Conservation (phyloP, 164 flowering plant genomes). For the Pachysandra terminalis region DNA sequence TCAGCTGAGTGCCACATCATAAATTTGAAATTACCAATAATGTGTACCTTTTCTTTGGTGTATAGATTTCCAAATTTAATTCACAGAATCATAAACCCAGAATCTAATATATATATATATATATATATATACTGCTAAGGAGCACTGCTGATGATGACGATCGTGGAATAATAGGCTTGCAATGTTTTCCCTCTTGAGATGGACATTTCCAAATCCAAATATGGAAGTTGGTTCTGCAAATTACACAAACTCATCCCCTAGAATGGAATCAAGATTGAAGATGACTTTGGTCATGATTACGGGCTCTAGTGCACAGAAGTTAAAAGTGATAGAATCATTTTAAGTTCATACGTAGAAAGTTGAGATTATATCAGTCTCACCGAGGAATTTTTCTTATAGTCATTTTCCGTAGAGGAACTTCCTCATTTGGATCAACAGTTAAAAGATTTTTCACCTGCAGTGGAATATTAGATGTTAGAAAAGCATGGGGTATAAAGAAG, state of each 20-base stretch:
- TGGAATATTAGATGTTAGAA: neutral
- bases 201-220: neutral
- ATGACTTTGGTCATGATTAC: too few relatives aligned
- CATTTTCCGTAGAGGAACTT: conserved; percentile 70
- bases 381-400: conserved; percentile 76
- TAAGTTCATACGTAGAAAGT: neutral
- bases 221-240: neutral
- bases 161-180: neutral
- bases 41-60: too few relatives aligned
- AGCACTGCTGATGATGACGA: too few relatives aligned
- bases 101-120: too few relatives aligned
- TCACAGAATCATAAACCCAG: too few relatives aligned
- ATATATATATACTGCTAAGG: too few relatives aligned
- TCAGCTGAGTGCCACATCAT: too few relatives aligned
- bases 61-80: too few relatives aligned
- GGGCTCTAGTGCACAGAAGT: neutral
- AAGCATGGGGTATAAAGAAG: neutral
- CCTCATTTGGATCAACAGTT: conserved; percentile 60
- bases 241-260: too few relatives aligned
- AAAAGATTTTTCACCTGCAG: conserved; percentile 80
- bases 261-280: too few relatives aligned
- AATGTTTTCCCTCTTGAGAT: neutral
- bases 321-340: neutral
- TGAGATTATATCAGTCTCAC: conserved; percentile 31
- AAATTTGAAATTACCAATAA: too few relatives aligned